These are phyloP conservation scores for Calcarisporium arbuscula DNA, from an alignment of 2,329 filamentous ascomycete genomes.

Conservation along the genomic window DNA sequence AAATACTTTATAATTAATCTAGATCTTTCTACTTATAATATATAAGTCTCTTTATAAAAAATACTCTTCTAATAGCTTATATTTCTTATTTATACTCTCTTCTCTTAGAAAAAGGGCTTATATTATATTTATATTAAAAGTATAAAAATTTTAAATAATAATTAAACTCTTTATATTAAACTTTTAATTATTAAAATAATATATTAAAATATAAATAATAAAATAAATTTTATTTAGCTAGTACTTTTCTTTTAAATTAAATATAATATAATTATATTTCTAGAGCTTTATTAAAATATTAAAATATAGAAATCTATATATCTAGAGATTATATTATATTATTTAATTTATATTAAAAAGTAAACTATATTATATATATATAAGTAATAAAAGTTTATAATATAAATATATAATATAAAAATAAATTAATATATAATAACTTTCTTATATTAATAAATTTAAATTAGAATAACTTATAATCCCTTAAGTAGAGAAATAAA, in stretches of 20 bases:
- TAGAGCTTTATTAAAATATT: background rate
- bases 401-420: constrained; percentile 5
- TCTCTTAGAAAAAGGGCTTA: too few species aligned
- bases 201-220: background rate
- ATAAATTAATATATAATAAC: constrained; percentile 2
- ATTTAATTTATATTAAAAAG: constrained; percentile 4
- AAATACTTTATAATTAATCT: background rate
- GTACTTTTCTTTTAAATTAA: constrained; percentile 1
- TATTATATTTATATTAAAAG: background rate
- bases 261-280: constrained; percentile 1
- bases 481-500: too few species aligned
- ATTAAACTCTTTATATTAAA: constrained; percentile 1
- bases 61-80: too few species aligned
- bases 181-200: background rate
- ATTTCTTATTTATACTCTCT: too few species aligned
- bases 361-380: constrained; percentile 3
- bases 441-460: constrained; percentile 2
- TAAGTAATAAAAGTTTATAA: background rate
- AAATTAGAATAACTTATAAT: constrained; percentile 1
- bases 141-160: background rate
- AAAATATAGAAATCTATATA: constrained; percentile 3
- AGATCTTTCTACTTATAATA: too few species aligned
- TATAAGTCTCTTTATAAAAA: too few species aligned
- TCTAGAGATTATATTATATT: constrained; percentile 3
- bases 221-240: background rate